Conservation (phyloP, 805 yeast species). For the Pichia thaimueangensis region DNA sequence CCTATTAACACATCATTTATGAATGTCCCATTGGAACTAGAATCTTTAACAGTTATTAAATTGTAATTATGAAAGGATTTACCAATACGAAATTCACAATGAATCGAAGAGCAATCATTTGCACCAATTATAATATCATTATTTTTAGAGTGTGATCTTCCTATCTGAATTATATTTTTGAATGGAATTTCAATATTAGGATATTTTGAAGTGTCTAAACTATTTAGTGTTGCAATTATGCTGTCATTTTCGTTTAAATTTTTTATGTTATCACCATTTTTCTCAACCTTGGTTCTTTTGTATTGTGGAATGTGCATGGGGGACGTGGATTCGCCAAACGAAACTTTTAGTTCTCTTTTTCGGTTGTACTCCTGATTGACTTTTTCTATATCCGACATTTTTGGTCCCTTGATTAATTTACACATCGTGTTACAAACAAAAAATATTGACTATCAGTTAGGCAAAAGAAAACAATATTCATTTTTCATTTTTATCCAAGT, state of each 20-base stretch:
- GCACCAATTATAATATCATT: slow-evolving; percentile 39
- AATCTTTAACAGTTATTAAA: slow-evolving; percentile 45
- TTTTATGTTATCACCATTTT: neutral
- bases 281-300: neutral
- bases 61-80: slow-evolving; percentile 33
- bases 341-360: slow-evolving; percentile 8
- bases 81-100: slow-evolving; percentile 42
- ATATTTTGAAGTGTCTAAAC: slow-evolving; percentile 9
- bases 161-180: slow-evolving; percentile 16
- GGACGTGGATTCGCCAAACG: neutral
- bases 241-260: neutral
- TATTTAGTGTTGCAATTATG: slow-evolving; percentile 12
- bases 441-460: neutral
- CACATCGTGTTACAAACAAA: no score
- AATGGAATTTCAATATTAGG: slow-evolving; percentile 7
- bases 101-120: slow-evolving; percentile 57
- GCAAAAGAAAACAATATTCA: no score
- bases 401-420: neutral
- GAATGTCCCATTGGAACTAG: slow-evolving; percentile 60
- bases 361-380: neutral
- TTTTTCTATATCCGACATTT: neutral
- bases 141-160: slow-evolving; percentile 36
- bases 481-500: no score
- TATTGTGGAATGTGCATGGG: neutral
- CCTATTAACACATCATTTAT: slow-evolving; percentile 53